These are phyloP conservation scores for Protea cynaroides DNA, from an alignment of 164 flowering plant species.

Conservation along the genomic window DNA sequence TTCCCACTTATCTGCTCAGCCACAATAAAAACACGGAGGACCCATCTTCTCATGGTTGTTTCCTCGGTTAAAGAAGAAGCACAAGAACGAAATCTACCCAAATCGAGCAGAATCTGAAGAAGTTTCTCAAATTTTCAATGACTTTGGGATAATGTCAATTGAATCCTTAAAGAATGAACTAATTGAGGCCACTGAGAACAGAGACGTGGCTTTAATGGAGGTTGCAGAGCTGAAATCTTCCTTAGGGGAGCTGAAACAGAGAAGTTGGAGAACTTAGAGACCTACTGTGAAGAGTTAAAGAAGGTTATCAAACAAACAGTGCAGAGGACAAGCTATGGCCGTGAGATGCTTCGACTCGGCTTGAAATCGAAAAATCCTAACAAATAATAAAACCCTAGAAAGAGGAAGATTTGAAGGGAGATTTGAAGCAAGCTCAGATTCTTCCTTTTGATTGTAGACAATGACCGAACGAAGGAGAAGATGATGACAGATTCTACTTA, in stretches of 20 bases:
- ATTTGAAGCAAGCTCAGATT: no score
- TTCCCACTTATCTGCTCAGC: constrained; percentile 39
- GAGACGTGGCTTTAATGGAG: constrained; percentile 66
- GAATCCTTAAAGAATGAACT: constrained; percentile 75
- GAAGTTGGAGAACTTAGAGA: constrained; percentile 70
- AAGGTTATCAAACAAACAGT: constrained; percentile 53
- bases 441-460: no score
- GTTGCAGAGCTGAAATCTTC: constrained; percentile 77
- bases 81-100: constrained; percentile 56
- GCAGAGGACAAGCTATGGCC: no score
- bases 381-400: no score
- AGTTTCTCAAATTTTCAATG: constrained; percentile 48
- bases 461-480: no score
- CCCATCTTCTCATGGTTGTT: constrained; percentile 61
- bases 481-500: no score
- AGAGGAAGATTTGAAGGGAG: no score
- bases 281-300: constrained; percentile 77
- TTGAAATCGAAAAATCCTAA: no score
- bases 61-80: constrained; percentile 63
- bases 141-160: constrained; percentile 46
- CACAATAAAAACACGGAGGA: constrained; percentile 43
- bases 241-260: constrained; percentile 54
- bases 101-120: constrained; percentile 51
- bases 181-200: constrained; percentile 58
- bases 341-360: no score